phyloP scores from a whole-genome alignment of 257 asterid genomes.

The Lycium barbarum region DNA sequence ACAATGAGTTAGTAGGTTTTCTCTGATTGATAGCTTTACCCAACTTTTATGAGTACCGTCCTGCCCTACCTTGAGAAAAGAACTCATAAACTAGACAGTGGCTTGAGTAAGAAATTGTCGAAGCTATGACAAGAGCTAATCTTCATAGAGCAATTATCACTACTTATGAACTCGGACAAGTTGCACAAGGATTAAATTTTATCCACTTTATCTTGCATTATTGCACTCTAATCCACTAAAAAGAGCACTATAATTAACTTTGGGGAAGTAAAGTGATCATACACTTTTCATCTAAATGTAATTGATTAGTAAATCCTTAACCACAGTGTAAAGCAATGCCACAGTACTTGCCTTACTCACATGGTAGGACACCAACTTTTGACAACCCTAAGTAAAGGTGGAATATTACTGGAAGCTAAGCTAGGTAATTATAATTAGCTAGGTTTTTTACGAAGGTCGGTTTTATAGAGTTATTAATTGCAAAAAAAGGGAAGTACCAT shows the following conservation, averaged over 20 bases:
- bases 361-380: conserved; percentile 42
- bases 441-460: conserved; percentile 25
- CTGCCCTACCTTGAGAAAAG: not conserved
- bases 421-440: conserved; percentile 34
- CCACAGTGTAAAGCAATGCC: conserved; percentile 26
- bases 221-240: conserved; percentile 12
- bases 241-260: conserved; percentile 9
- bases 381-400: conserved; percentile 33
- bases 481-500: not conserved
- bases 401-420: conserved; percentile 31
- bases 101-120: not conserved
- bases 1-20: too few species aligned
- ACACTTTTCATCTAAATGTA: conserved; percentile 14
- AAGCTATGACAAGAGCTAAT: not conserved
- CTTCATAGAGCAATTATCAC: not conserved
- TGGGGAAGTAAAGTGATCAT: not conserved
- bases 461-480: conserved; percentile 22
- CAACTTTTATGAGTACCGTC: too few species aligned
- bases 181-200: not conserved
- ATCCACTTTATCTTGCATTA: conserved; percentile 18
- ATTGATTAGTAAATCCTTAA: not conserved
- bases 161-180: not conserved
- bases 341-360: conserved; percentile 39
- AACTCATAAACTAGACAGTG: not conserved
- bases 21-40: too few species aligned